Percentiles rank a stretch among this genome's conserved stretches.
phyloP scores from a whole-genome alignment of 2,329 filamentous ascomycete genomes.

The Alternaria gansuensis region DNA sequence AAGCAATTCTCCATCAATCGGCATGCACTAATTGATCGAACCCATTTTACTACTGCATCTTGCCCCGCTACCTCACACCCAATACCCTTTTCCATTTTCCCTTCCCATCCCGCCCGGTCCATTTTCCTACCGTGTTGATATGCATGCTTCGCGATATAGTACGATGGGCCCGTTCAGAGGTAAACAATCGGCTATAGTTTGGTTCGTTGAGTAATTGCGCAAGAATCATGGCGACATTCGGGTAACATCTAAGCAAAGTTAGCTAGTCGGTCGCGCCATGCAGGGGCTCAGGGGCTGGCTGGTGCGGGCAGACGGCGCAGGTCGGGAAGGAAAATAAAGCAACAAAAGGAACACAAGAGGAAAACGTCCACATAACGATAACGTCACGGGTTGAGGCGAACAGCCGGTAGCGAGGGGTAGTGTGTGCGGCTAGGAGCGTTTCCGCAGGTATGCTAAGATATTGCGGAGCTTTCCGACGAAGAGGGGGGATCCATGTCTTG shows the following conservation, averaged over 20 bases:
- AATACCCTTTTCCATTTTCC: background rate
- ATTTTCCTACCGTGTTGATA: background rate
- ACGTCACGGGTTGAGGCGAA: slow-evolving; percentile 1
- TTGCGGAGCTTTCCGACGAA: background rate
- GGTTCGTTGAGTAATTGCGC: slow-evolving; percentile 5
- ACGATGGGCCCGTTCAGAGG: background rate
- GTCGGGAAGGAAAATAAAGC: background rate
- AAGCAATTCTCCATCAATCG: slow-evolving; percentile 3
- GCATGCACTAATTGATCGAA: background rate
- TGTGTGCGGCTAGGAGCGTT: background rate
- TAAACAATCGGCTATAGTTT: slow-evolving; percentile 1
- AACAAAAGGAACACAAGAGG: background rate
- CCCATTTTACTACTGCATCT: background rate
- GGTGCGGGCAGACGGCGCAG: background rate
- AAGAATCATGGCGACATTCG: background rate
- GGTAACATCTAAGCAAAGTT: background rate
- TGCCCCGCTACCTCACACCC: background rate
- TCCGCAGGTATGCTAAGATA: background rate
- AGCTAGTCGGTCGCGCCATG: background rate
- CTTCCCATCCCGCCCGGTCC: background rate
- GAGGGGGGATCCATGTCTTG: background rate
- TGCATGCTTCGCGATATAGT: background rate
- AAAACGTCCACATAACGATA: slow-evolving; percentile 3
- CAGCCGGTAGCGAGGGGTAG: slow-evolving; percentile 2
- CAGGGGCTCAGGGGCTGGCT: slow-evolving; percentile 7